Evolutionary conservation across 164 flowering plant genomes (phyloP).

Genomic region (Umbellularia californica): DNA sequence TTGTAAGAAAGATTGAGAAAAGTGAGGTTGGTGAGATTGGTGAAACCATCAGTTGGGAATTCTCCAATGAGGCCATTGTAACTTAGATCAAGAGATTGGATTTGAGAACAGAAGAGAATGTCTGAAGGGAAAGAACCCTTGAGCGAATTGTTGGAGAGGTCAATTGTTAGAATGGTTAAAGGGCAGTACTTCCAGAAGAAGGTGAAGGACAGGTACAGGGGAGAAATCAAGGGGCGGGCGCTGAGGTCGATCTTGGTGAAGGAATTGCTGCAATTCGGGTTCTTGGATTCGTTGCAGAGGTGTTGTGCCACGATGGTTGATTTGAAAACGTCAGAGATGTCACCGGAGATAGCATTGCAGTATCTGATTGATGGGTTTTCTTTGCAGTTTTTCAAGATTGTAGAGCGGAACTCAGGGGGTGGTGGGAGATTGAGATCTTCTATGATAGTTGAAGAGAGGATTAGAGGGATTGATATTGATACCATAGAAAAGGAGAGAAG

Average conservation of each 20-base stretch:
- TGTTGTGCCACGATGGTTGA: constrained; percentile 52
- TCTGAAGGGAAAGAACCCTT: constrained; percentile 47
- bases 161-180: constrained; percentile 31
- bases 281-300: constrained; percentile 52
- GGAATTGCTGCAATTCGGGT: constrained; percentile 43
- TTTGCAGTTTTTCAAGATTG: constrained; percentile 41
- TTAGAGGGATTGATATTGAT: constrained; percentile 4
- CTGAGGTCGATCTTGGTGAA: constrained; percentile 48
- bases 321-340: constrained; percentile 47
- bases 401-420: constrained; percentile 47
- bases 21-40: constrained; percentile 38
- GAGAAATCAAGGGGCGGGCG: constrained; percentile 36
- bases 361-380: constrained; percentile 45
- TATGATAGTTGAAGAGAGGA: constrained; percentile 34
- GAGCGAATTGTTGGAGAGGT: constrained; percentile 46
- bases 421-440: constrained; percentile 48
- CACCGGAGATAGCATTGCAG: constrained; percentile 36
- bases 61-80: constrained; percentile 43
- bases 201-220: constrained; percentile 50
- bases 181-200: constrained; percentile 79
- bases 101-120: constrained; percentile 43
- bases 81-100: constrained; percentile 52
- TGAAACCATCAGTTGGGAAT: constrained; percentile 32
- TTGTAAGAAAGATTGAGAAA: constrained; percentile 52
- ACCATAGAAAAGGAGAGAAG: constrained; percentile 9